A percentile compares a stretch with the other conserved stretches of the same genome.
Conservation (phyloP, 2,329 filamentous ascomycete species). For the Talaromyces funiculosus region DNA sequence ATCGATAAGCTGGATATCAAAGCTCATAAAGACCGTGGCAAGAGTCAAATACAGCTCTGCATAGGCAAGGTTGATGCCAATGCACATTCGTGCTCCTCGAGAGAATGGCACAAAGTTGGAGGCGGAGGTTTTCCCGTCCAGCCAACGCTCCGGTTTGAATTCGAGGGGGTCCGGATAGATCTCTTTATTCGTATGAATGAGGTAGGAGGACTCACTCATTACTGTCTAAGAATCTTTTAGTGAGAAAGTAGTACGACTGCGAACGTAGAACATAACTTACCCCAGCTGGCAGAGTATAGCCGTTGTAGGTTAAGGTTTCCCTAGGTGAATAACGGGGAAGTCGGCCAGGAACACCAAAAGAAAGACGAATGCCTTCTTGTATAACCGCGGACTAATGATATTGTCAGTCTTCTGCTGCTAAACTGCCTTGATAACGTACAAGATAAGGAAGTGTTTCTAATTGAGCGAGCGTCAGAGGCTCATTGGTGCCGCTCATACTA, state of each 20-base stretch:
- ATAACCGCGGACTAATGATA: too few species aligned
- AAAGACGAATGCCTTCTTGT: too few species aligned
- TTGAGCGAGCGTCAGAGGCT: background rate
- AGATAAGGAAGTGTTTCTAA: conserved; percentile 13
- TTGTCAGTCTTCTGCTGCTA: conserved; percentile 25
- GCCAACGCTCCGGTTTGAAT: conserved; percentile 27
- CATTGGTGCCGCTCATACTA: too few species aligned
- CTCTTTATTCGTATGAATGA: conserved; percentile 13
- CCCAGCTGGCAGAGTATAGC: conserved; percentile 20
- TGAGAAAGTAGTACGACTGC: background rate
- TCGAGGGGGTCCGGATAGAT: conserved; percentile 19
- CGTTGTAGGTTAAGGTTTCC: conserved; percentile 19
- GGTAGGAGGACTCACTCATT: conserved; percentile 10
- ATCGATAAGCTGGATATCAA: conserved; percentile 16
- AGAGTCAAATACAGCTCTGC: conserved; percentile 21
- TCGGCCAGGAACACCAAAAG: conserved; percentile 10
- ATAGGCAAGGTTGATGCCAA: conserved; percentile 27
- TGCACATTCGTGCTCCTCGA: conserved; percentile 20
- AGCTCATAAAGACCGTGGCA: conserved; percentile 15
- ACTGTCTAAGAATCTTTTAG: conserved; percentile 4
- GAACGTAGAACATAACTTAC: background rate
- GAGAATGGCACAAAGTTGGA: conserved; percentile 16
- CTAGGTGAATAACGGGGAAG: conserved; percentile 10
- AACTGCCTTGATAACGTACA: too few species aligned
- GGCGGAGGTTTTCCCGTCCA: conserved; percentile 12